Evolutionary conservation across 148 eudicot species (phyloP).

Genomic region (Vaccinium myrtillus): DNA sequence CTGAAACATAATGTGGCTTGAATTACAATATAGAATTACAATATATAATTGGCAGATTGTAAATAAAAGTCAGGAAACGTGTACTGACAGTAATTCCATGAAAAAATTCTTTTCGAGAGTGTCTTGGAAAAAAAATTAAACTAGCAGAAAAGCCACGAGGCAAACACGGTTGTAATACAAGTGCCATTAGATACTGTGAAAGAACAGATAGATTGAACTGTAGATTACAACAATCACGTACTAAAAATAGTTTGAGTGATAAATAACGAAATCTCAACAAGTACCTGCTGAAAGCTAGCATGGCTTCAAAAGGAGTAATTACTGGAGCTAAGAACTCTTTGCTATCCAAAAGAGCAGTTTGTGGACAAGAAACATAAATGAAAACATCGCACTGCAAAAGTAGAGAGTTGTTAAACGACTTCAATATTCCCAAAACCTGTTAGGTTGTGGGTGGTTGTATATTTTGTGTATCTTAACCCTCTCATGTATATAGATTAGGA

Average conservation of each 20-base stretch:
- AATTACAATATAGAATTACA: not conserved
- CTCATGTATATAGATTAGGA: too few relatives aligned
- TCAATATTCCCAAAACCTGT: not conserved
- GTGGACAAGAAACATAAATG: conserved; percentile 80
- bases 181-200: not conserved
- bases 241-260: not conserved
- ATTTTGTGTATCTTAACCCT: too few relatives aligned
- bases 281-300: conserved; percentile 81
- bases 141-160: not conserved
- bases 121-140: not conserved
- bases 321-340: conserved; percentile 95
- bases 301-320: conserved; percentile 92
- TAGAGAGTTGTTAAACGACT: not conserved
- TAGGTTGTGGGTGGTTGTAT: too few relatives aligned
- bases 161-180: not conserved
- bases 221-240: not conserved
- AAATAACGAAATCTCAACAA: not conserved
- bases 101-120: not conserved
- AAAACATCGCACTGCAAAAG: conserved; percentile 82
- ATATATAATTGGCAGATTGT: not conserved
- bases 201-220: not conserved
- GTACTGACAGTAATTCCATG: not conserved
- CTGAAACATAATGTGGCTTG: not conserved
- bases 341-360: conserved; percentile 95
- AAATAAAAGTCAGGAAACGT: not conserved